phyloP scores from a whole-genome alignment of 805 yeast genomes.

The Metschnikowia rubicola region DNA sequence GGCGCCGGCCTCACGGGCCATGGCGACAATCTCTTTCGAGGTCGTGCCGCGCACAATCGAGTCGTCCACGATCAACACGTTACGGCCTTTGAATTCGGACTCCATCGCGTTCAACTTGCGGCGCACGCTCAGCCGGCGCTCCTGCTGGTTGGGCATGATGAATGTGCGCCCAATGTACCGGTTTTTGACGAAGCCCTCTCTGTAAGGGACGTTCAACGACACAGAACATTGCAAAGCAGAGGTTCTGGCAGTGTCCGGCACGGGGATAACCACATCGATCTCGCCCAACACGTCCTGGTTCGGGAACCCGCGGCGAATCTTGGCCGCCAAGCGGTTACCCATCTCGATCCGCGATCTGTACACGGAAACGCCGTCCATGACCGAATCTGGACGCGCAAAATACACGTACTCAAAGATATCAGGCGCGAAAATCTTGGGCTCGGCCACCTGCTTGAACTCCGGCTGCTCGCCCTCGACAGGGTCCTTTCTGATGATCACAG shows the following conservation, averaged over 20 bases:
- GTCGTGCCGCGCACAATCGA: slow-evolving; percentile 98
- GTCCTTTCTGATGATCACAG: slow-evolving; percentile 85
- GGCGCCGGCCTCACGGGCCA: slow-evolving; percentile 99
- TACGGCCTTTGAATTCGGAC: slow-evolving; percentile 79
- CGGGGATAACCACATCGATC: slow-evolving; percentile 95
- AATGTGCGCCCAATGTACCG: slow-evolving; percentile 97
- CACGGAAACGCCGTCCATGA: slow-evolving; percentile 93
- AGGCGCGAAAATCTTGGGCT: slow-evolving; percentile 77
- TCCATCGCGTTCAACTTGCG: slow-evolving; percentile 96
- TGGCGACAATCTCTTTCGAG: slow-evolving; percentile 88
- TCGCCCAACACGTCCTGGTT: slow-evolving; percentile 44
- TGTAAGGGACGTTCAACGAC: slow-evolving; percentile 71
- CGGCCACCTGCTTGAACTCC: slow-evolving; percentile 82
- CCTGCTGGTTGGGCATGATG: slow-evolving; percentile 96
- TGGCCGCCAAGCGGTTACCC: slow-evolving; percentile 86
- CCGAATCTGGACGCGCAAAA: slow-evolving; percentile 97
- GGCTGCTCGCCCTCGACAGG: slow-evolving; percentile 50
- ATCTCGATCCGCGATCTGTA: slow-evolving; percentile 88
- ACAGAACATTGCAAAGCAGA: slow-evolving; percentile 92
- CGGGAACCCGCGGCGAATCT: slow-evolving; percentile 47
- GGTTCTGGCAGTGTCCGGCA: slow-evolving; percentile 97
- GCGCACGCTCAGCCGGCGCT: slow-evolving; percentile 89
- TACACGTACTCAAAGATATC: slow-evolving; percentile 97
- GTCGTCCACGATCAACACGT: slow-evolving; percentile 90
- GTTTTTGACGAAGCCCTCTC: slow-evolving; percentile 97